Evolutionary conservation across 495 filamentous ascomycete species (phyloP).

Genomic region (Podospora appendiculata): DNA sequence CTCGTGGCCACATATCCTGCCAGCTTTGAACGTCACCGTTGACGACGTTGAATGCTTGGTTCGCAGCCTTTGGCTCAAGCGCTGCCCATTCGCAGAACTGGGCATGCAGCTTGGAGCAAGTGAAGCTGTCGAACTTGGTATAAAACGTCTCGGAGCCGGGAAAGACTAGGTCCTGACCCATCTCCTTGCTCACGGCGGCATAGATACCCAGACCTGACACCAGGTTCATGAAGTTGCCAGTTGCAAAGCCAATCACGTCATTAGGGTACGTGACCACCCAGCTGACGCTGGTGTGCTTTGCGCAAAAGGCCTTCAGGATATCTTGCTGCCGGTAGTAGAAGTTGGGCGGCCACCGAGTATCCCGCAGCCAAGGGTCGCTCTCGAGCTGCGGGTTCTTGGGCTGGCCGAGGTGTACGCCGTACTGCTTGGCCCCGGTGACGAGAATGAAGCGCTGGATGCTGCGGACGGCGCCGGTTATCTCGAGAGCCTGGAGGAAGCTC

Average conservation of each 20-base stretch:
- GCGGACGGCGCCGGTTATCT: slow-evolving; percentile 30
- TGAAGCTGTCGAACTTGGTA: slow-evolving; percentile 44
- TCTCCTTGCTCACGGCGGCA: slow-evolving; percentile 38
- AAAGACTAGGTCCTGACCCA: slow-evolving; percentile 38
- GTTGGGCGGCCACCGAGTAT: slow-evolving; percentile 28
- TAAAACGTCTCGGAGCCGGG: slow-evolving; percentile 43
- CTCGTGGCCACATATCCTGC: slow-evolving; percentile 49
- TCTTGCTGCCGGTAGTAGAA: slow-evolving; percentile 44
- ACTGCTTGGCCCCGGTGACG: slow-evolving; percentile 48
- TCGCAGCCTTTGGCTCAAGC: slow-evolving; percentile 29
- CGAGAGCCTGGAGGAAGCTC: slow-evolving; percentile 45
- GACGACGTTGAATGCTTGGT: slow-evolving; percentile 49
- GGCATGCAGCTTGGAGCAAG: slow-evolving; percentile 41
- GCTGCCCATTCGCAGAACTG: slow-evolving; percentile 48
- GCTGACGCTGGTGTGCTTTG: slow-evolving; percentile 23
- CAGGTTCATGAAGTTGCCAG: slow-evolving; percentile 53
- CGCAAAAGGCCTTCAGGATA: slow-evolving; percentile 27
- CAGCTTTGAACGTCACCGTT: slow-evolving; percentile 49
- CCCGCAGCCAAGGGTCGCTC: slow-evolving; percentile 25
- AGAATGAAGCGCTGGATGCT: slow-evolving; percentile 44
- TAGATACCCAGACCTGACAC: slow-evolving; percentile 42
- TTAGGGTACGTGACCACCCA: slow-evolving; percentile 47
- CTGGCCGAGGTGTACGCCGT: slow-evolving; percentile 48
- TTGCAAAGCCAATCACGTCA: slow-evolving; percentile 42
- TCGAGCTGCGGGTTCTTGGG: slow-evolving; percentile 43